These are phyloP conservation scores for Colletotrichum truncatum DNA, from an alignment of 2,329 filamentous ascomycete genomes.

Conservation along the genomic window DNA sequence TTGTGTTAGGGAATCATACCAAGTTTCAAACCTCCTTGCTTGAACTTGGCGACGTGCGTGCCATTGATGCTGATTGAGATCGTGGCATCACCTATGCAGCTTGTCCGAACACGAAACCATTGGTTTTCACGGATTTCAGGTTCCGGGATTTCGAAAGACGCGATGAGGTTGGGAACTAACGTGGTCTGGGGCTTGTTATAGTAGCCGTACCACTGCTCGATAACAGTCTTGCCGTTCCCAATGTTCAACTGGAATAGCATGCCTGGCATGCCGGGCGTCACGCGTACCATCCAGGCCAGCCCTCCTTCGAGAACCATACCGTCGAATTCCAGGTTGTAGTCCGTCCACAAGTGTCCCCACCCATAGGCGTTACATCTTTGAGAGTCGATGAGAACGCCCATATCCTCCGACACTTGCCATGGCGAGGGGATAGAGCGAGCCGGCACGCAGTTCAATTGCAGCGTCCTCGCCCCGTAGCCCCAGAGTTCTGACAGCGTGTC, in stretches of 20 bases:
- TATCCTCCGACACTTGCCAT: slow-evolving; percentile 2
- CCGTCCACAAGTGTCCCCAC: neutral
- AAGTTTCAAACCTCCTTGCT: neutral
- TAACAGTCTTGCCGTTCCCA: neutral
- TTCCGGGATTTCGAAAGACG: neutral
- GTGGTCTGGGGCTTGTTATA: slow-evolving; percentile 4
- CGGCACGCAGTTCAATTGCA: slow-evolving; percentile 5
- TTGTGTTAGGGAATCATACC: neutral
- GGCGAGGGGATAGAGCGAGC: neutral
- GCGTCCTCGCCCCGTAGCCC: neutral
- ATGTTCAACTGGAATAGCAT: neutral
- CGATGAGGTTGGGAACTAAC: neutral
- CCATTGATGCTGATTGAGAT: neutral
- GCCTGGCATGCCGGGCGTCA: neutral
- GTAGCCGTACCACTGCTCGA: slow-evolving; percentile 1
- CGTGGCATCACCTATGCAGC: neutral
- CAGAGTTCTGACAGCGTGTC: neutral
- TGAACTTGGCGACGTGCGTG: neutral
- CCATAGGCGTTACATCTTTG: slow-evolving; percentile 4
- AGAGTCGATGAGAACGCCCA: neutral
- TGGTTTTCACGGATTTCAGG: neutral
- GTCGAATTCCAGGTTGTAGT: slow-evolving; percentile 3
- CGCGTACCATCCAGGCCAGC: neutral
- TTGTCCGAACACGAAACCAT: neutral
- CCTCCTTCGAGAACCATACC: neutral